Percentiles rank a stretch among this genome's conserved stretches.
These are phyloP conservation scores for Podaxis sp. DNA, from an alignment of 768 basidiomycete genomes.

Conservation along the genomic window DNA sequence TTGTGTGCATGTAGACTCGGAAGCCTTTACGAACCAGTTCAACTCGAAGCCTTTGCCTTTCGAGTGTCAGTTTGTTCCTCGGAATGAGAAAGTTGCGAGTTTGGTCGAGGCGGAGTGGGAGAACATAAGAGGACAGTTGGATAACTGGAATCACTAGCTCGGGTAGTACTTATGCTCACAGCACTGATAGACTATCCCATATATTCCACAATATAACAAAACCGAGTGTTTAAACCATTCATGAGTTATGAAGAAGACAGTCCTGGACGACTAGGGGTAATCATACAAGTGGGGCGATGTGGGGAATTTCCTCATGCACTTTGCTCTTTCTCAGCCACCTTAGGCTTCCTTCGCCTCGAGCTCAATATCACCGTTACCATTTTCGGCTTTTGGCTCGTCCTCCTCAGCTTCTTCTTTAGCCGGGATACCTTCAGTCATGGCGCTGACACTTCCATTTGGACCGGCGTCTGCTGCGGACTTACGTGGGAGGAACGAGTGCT, in stretches of 20 bases:
- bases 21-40: slow-evolving; percentile 17
- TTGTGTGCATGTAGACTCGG: neutral
- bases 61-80: slow-evolving; percentile 13
- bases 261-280: too few relatives aligned
- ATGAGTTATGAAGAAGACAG: too few relatives aligned
- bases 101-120: slow-evolving; percentile 10
- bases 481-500: neutral
- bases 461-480: neutral
- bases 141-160: slow-evolving; percentile 5
- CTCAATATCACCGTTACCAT: neutral
- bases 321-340: too few relatives aligned
- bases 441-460: neutral
- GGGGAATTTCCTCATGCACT: too few relatives aligned
- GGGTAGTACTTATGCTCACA: neutral
- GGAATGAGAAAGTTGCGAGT: slow-evolving; percentile 5
- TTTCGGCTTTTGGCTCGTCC: neutral
- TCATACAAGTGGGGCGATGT: too few relatives aligned
- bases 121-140: slow-evolving; percentile 4
- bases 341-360: too few relatives aligned
- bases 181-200: neutral
- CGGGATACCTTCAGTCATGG: neutral
- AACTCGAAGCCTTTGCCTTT: slow-evolving; percentile 20
- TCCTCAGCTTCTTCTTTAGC: neutral
- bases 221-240: too few relatives aligned
- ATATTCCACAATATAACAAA: too few relatives aligned